Percentiles rank a stretch among this genome's conserved stretches.
phyloP scores from a whole-genome alignment of 352 stramenopile genomes.

The Blastocystis hominis region DNA sequence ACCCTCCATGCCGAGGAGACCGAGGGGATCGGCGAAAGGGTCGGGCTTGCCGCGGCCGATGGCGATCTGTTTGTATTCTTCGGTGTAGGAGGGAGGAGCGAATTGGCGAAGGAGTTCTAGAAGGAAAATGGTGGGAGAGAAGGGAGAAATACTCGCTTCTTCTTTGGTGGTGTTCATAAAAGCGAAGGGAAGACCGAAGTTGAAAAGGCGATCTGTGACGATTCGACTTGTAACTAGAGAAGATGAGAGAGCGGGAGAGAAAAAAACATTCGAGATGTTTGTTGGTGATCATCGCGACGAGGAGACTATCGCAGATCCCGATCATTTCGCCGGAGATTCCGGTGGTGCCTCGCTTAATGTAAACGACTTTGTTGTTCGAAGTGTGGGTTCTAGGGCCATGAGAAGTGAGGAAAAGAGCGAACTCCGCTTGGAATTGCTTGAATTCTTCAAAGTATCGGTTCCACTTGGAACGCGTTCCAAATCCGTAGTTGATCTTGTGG shows the following conservation, averaged over 20 bases:
- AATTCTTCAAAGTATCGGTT: neutral
- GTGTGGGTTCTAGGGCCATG: neutral
- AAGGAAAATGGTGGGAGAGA: neutral
- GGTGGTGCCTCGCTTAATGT: conserved; percentile 30
- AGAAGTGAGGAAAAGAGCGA: neutral
- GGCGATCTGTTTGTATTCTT: neutral
- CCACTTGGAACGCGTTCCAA: neutral
- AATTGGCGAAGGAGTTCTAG: neutral
- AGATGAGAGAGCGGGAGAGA: neutral
- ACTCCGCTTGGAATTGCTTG: neutral
- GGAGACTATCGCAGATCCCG: conserved; percentile 24
- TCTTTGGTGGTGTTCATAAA: neutral
- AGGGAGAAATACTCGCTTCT: neutral
- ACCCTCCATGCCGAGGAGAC: neutral
- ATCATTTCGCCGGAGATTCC: conserved; percentile 42
- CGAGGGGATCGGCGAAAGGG: neutral
- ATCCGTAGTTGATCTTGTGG: neutral
- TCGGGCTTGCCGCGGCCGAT: neutral
- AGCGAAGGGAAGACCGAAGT: neutral
- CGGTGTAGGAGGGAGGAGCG: neutral
- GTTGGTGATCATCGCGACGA: neutral
- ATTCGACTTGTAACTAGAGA: neutral
- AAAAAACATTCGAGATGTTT: neutral
- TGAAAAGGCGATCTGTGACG: neutral
- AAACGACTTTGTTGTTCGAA: neutral